Base-by-base conservation (phyloP, 1,139 yeast species). In the Blastobotrys buckinghamii region DNA sequence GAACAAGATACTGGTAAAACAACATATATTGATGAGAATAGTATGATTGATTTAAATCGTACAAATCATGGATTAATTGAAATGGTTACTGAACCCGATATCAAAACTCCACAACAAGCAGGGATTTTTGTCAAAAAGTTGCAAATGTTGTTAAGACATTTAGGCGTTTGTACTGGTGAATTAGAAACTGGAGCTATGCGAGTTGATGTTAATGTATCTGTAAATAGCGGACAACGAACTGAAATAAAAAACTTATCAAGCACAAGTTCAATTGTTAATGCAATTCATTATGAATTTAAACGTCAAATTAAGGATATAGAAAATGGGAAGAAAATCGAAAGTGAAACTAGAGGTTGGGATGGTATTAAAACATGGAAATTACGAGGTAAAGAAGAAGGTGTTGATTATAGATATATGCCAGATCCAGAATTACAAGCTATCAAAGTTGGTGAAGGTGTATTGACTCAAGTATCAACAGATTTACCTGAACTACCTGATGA, bases 1-100 rank as follows among this genome's bases (percentile, higher is more conserved):
- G 97, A 90, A 60, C 97, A 90, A 65, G 98, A 92, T 63, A 92
- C 98, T 0, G 98, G 96, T 1, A 84, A 88, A 59, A 77, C 95
- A 0, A 72, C 76, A 9, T 84, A 89, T 62, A 71, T 75, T 39
- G 72, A 73, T 45, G 61, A 56, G 13, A 56, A 54, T 13, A 60
- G 73, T 15, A 61, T 61, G 38, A 75, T 92, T 20, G 98, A 92
- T 65, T 74, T 82, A 50, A 94, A 94, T 62, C 74, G 98, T 61
- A 77, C 94, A 19, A 87, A 89, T 64, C 80, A 82, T 1, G 96
- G 97, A 0, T 72, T 92, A 50, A 83, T 92, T 43, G 99, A 92
- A 66, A 70, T 94, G 63, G 96, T 92, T 5, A 92, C 98, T 0
- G 78, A 79, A 50, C 98, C 99, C 0, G 96, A 90, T 63, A 84